Percentiles rank a stretch among this genome's conserved stretches.
These are phyloP conservation scores for Erodium trifolium DNA, from an alignment of 441 rosid species.

Conservation along the genomic window DNA sequence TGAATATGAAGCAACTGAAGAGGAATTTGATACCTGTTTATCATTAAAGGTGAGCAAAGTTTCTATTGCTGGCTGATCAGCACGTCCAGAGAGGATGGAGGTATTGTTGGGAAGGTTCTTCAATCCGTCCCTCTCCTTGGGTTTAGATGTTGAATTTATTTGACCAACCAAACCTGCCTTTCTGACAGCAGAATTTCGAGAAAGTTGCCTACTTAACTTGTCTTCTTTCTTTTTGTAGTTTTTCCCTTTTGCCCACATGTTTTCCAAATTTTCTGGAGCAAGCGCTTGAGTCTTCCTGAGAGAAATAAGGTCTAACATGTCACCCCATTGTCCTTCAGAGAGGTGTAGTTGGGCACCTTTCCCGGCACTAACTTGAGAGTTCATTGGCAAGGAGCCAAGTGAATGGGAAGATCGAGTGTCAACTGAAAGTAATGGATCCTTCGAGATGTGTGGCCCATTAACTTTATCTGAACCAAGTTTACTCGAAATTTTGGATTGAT, in stretches of 20 bases:
- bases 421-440: slow-evolving; percentile 92
- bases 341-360: slow-evolving; percentile 38
- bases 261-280: slow-evolving; percentile 95
- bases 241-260: slow-evolving; percentile 98
- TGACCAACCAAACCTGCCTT: slow-evolving; percentile 32
- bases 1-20: slow-evolving; percentile 31
- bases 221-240: slow-evolving; percentile 60
- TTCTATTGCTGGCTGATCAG: slow-evolving; percentile 14
- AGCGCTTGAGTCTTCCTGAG: slow-evolving; percentile 81
- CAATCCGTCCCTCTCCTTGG: slow-evolving; percentile 28
- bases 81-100: background rate
- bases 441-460: slow-evolving; percentile 29
- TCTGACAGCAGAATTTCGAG: slow-evolving; percentile 33
- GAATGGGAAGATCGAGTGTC: slow-evolving; percentile 67
- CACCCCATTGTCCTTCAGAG: slow-evolving; percentile 77
- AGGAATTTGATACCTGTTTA: slow-evolving; percentile 31
- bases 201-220: slow-evolving; percentile 37
- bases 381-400: slow-evolving; percentile 58
- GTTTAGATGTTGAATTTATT: slow-evolving; percentile 25
- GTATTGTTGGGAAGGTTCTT: slow-evolving; percentile 22
- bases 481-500: slow-evolving; percentile 34
- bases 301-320: slow-evolving; percentile 67
- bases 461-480: slow-evolving; percentile 32
- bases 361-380: slow-evolving; percentile 41
- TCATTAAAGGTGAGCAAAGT: slow-evolving; percentile 25